Evolutionary conservation across 257 asterid genomes (phyloP).

Genomic region (Solanum rostratum): DNA sequence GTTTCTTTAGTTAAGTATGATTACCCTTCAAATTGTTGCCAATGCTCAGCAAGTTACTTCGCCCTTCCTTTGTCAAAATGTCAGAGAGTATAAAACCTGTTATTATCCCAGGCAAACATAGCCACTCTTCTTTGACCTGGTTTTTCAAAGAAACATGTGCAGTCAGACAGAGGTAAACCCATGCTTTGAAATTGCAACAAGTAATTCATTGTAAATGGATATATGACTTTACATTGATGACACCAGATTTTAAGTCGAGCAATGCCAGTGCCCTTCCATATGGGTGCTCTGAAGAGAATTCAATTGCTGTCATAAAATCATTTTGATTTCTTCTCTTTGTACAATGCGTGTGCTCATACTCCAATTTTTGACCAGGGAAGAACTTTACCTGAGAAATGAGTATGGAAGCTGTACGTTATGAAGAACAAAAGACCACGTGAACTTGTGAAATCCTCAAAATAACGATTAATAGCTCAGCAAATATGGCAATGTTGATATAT

Average conservation of each 20-base stretch:
- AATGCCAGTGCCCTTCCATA: conserved; percentile 75
- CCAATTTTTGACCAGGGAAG: conserved; percentile 72
- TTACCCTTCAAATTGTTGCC: conserved; percentile 13
- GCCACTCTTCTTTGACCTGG: conserved; percentile 78
- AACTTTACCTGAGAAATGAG: conserved; percentile 50
- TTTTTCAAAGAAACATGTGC: conserved; percentile 1
- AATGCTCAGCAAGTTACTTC: conserved; percentile 14
- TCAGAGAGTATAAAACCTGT: conserved; percentile 51
- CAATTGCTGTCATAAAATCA: conserved; percentile 60
- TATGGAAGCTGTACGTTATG: neutral
- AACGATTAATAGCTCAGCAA: neutral
- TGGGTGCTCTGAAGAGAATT: conserved; percentile 64
- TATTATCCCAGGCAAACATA: conserved; percentile 42
- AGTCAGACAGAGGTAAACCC: neutral
- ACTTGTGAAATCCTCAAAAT: neutral
- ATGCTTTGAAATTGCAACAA: neutral
- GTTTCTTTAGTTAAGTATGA: conserved; percentile 7
- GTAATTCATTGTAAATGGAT: neutral
- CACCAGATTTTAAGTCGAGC: conserved; percentile 56
- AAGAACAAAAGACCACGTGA: neutral
- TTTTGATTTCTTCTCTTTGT: conserved; percentile 31
- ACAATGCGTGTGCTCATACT: conserved; percentile 58
- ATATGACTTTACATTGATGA: conserved; percentile 34
- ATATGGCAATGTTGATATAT: neutral
- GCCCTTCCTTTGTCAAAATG: conserved; percentile 44